Conservation (phyloP, 345 rosid species). For the Cardamine occulta region DNA sequence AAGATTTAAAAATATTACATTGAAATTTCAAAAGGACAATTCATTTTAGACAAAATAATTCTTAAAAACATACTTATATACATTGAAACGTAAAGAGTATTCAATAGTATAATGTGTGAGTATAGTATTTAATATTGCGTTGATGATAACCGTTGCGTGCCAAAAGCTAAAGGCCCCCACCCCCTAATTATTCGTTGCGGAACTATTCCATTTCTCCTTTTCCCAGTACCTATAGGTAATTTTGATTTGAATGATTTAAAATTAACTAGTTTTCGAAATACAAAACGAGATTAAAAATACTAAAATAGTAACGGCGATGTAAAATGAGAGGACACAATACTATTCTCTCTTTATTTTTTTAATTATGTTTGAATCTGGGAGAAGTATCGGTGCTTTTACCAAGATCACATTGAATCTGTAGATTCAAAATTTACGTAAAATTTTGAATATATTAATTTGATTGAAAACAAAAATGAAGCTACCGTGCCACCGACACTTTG, state of each 20-base stretch:
- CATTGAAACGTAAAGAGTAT: not conserved
- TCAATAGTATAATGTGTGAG: not conserved
- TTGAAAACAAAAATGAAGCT: constrained; percentile 8
- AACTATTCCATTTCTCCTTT: not conserved
- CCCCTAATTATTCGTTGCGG: not conserved
- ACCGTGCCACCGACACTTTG: constrained; percentile 41
- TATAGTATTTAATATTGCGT: not conserved
- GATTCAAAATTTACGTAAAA: constrained; percentile 17
- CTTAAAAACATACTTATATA: too few species aligned
- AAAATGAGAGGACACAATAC: not conserved
- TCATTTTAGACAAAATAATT: too few species aligned
- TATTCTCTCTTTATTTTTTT: too few species aligned
- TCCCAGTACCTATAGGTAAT: not conserved
- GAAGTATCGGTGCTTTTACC: constrained; percentile 31
- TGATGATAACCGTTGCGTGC: constrained; percentile 5
- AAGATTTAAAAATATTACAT: not conserved
- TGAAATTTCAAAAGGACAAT: not conserved
- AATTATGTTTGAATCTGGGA: not conserved
- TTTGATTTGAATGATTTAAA: constrained; percentile 1
- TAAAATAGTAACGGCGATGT: not conserved
- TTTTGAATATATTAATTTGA: not conserved
- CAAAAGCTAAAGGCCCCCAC: constrained; percentile 5
- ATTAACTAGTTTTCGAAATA: not conserved
- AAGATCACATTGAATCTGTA: constrained; percentile 18
- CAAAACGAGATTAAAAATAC: not conserved